These are phyloP conservation scores for Talaromyces sp. DNA, from an alignment of 2,329 filamentous ascomycete genomes.

Conservation along the genomic window DNA sequence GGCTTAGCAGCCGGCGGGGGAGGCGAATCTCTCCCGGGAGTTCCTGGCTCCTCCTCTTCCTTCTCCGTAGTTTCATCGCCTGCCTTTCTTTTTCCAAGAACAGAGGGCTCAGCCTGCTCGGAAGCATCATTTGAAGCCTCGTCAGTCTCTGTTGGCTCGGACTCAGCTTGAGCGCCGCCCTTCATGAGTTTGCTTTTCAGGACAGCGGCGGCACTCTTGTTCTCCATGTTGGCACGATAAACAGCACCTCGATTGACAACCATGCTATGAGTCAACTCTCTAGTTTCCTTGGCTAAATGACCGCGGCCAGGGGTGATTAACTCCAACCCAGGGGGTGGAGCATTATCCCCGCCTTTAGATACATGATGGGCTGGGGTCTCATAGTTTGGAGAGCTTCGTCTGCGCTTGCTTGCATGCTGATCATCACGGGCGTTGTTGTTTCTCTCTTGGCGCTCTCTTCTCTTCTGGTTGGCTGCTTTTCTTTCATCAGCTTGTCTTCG, in stretches of 20 bases:
- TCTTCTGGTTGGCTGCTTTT: conserved; percentile 75
- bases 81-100: conserved; percentile 64
- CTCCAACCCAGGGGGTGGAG: conserved; percentile 54
- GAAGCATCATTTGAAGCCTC: conserved; percentile 28
- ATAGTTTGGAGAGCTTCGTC: conserved; percentile 50
- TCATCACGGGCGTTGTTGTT: conserved; percentile 55
- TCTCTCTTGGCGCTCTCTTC: conserved; percentile 72
- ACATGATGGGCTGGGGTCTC: conserved; percentile 31
- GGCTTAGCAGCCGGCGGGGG: conserved; percentile 54
- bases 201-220: conserved; percentile 90
- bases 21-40: conserved; percentile 63
- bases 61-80: conserved; percentile 63
- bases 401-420: conserved; percentile 45
- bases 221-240: conserved; percentile 74
- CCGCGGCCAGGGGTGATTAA: conserved; percentile 60
- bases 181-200: conserved; percentile 77
- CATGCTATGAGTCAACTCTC: conserved; percentile 80
- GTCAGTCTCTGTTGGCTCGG: conserved; percentile 28
- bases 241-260: conserved; percentile 72
- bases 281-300: conserved; percentile 59
- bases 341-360: conserved; percentile 27
- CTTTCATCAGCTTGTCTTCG: conserved; percentile 85
- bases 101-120: conserved; percentile 37
- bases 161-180: conserved; percentile 29
- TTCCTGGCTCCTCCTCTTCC: conserved; percentile 55